Evolutionary conservation across 768 basidiomycete genomes (phyloP), one percentile per base, ranked within the genome.

Genomic region (Rhodotorula taiwanensis): DNA sequence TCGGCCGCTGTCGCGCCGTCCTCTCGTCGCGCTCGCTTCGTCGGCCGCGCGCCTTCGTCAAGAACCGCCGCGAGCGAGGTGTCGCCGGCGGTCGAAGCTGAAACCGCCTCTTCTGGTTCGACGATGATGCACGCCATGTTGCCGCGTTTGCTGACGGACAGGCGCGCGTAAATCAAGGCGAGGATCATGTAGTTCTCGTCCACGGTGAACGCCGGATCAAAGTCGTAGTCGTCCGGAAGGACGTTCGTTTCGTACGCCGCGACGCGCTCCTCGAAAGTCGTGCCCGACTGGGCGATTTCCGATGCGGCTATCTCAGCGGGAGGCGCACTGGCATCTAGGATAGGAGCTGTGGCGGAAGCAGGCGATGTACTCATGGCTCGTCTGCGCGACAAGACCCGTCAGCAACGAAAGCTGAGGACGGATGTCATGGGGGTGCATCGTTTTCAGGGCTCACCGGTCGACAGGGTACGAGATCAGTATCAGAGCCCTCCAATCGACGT

Each of bases 81-180:
- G 16, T 15, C 21, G 15, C 14, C 25, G 47, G 15, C 47, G 47
- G n/a, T 45, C 25, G 44, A 5, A n/a, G 25, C 25, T 13, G 47
- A 16, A 21, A 14, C 33, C 11, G 11, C 43, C 43, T 44, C 7
- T 7, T 34, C 50, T 21, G 47, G 59, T 21, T 60, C 59, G 36
- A 66, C 64, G 64, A 66, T 39, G 55, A 66, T 57, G 52, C 64
- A 66, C 0, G 64, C 64, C 64, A 66, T 66, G 51, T 66, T 60
- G 30, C 64, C 64, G 15, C 64, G 64, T 41, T 61, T 66, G 55
- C 55, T 57, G 51, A 60, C 58, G 20, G 59, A 60, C 4, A 61
- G 42, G 1, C 64, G 55, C 6, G 60, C 60, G 33, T 66, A 66
- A 31, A 66, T 57, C 28, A 66, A 36, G 9, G 55, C 49, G n/a